Conservation (phyloP, 305 asterid species). For the Salvia sclarea region DNA sequence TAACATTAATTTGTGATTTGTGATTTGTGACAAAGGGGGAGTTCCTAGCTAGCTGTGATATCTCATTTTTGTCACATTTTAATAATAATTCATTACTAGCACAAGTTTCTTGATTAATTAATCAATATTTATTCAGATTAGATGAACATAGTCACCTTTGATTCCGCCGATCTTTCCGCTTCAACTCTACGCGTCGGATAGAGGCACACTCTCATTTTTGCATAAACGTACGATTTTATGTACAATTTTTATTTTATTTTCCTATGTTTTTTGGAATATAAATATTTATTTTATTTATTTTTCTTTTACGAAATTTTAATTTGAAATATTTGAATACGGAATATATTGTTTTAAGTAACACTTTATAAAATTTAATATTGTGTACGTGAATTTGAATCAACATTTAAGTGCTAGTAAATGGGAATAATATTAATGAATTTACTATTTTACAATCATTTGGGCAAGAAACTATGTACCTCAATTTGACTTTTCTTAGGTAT, state of each 20-base stretch:
- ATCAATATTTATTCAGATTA: slow-evolving; percentile 31
- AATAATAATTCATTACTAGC: neutral
- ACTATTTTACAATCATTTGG: neutral
- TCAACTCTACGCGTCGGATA: slow-evolving; percentile 42
- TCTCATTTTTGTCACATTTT: slow-evolving; percentile 33
- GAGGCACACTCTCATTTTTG: slow-evolving; percentile 17
- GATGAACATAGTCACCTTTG: slow-evolving; percentile 63
- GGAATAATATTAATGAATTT: no score
- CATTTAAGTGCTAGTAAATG: neutral
- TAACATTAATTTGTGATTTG: slow-evolving; percentile 1
- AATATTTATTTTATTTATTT: neutral
- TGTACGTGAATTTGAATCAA: neutral
- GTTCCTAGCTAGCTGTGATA: slow-evolving; percentile 52
- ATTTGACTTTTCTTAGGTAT: neutral
- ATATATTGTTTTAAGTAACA: no score
- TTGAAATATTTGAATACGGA: neutral
- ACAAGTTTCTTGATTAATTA: neutral
- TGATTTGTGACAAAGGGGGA: slow-evolving; percentile 30
- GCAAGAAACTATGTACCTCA: neutral
- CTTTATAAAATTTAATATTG: neutral
- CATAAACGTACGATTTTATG: neutral
- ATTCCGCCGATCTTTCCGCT: slow-evolving; percentile 55
- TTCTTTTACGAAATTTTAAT: neutral
- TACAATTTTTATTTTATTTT: neutral
- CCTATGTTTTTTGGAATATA: neutral